Base-by-base conservation (phyloP, 2,329 filamentous ascomycete species). In the Akanthomyces dipterigenus region DNA sequence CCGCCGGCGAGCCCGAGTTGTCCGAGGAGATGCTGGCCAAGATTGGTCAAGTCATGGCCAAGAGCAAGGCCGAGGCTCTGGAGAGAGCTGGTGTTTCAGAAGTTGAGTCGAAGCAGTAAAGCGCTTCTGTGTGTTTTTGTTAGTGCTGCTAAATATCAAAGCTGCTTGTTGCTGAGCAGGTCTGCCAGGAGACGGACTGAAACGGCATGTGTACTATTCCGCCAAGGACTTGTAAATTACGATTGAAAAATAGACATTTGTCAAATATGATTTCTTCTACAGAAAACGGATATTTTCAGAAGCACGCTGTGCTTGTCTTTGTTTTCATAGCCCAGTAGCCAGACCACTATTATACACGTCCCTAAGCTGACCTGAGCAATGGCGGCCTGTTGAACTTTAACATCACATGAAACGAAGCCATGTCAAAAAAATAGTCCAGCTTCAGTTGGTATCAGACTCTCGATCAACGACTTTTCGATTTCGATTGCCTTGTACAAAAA, bases 21-120 rank as follows among this genome's bases (percentile, higher is more conserved):
- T 77, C 81, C 24, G 72, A 81, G 49, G 80, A 82, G 67, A 85
- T 87, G 81, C 72, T 88, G 70, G 81, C 81, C 71, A 83, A 80
- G 76, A 82, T 88, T 68, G 85, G 85, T 65, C 76, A 82, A 73
- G 73, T 86, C 66, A 86, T 88, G 73, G 82, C 81, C 40, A 85
- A 82, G 70, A 78, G 79, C 70, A 72, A 75, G 61, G 70, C 69
- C 62, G 72, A 73, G 6, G 71, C 72, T 5, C 67, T 79, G 65
- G 72, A 76, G 55, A 69, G 73, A 7, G 73, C 73, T 2, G 75
- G 73, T n/a, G 63, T 75, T 14, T 70, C 72, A 18, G 71, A 76
- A 63, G 72, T 64, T 5, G n/a, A 54, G 18, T 57, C 62, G 53
- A 56, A 56, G 46, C 57, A 63, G 56, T 63, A 63, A 16, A 34